A percentile compares a stretch with the other conserved stretches of the same genome.
Evolutionary conservation across 2,329 filamentous ascomycete genomes (phyloP).

Genomic region (Talaromyces sp.): DNA sequence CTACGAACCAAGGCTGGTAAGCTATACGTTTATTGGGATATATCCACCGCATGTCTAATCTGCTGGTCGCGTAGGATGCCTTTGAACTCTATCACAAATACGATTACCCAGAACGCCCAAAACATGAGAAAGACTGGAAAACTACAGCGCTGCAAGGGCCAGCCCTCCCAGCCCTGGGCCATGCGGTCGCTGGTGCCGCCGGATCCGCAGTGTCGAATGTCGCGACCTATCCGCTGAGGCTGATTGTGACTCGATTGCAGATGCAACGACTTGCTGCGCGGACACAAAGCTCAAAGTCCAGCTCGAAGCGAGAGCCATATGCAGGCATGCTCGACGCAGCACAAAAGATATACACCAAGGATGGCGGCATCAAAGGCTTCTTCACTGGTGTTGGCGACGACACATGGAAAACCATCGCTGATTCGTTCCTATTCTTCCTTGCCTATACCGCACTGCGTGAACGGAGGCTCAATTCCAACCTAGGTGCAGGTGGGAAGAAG

Average conservation of each 20-base stretch:
- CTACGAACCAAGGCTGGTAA: conserved; percentile 10
- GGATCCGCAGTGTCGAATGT: conserved; percentile 77
- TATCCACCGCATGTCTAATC: not conserved
- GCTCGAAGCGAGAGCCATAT: conserved; percentile 52
- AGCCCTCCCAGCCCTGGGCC: conserved; percentile 68
- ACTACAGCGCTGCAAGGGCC: conserved; percentile 30
- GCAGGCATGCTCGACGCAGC: conserved; percentile 64
- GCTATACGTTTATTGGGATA: not conserved
- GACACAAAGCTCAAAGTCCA: conserved; percentile 25
- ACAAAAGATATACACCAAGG: conserved; percentile 63
- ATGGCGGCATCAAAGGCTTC: conserved; percentile 72
- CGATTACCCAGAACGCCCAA: conserved; percentile 25
- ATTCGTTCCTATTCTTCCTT: conserved; percentile 83
- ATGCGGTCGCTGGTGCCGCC: conserved; percentile 73
- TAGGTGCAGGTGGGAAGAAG: conserved; percentile 18
- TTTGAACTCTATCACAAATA: conserved; percentile 34
- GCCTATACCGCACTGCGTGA: conserved; percentile 62
- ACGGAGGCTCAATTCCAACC: conserved; percentile 38
- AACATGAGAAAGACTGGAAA: conserved; percentile 25
- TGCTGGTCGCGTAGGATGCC: not conserved
- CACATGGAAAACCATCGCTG: conserved; percentile 63
- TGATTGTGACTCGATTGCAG: conserved; percentile 77
- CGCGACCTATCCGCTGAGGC: conserved; percentile 73
- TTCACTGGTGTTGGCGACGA: conserved; percentile 64
- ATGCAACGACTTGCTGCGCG: conserved; percentile 61